Conservation (phyloP, 2,329 filamentous ascomycete genomes). For the Alternaria ventricosa region DNA sequence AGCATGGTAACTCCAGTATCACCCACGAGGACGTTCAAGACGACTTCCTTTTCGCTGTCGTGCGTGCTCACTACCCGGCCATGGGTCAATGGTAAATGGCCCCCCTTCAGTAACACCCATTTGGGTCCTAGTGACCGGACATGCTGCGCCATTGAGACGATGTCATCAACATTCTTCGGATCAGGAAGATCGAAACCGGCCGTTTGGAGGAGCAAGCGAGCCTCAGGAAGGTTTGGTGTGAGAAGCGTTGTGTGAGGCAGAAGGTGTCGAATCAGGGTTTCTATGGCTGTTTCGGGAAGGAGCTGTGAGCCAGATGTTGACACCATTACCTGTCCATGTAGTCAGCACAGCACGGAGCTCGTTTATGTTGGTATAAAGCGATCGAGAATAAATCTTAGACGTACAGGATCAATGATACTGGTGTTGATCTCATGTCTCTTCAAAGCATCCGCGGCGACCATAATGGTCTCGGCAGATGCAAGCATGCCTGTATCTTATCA, state of each 20-base stretch:
- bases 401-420: constrained; percentile 78
- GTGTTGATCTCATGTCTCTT: constrained; percentile 62
- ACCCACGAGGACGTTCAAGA: constrained; percentile 80
- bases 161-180: constrained; percentile 66
- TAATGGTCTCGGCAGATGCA: constrained; percentile 73
- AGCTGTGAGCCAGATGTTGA: constrained; percentile 78
- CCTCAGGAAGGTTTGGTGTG: constrained; percentile 81
- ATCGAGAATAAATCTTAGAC: constrained; percentile 16
- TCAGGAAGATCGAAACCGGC: constrained; percentile 54
- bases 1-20: constrained; percentile 65
- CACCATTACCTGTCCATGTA: constrained; percentile 76
- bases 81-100: constrained; percentile 79
- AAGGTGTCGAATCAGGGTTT: constrained; percentile 64
- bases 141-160: constrained; percentile 71
- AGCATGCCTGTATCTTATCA: constrained; percentile 72
- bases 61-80: constrained; percentile 65
- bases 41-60: constrained; percentile 66
- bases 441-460: constrained; percentile 70
- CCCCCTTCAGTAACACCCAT: constrained; percentile 88
- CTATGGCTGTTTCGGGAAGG: constrained; percentile 69
- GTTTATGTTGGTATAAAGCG: background rate
- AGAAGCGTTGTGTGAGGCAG: constrained; percentile 72
- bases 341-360: background rate
- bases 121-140: constrained; percentile 74
- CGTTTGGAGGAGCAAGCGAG: constrained; percentile 67